These are phyloP conservation scores for Zostera marina DNA, from an alignment of 116 monocot species.

Conservation along the genomic window DNA sequence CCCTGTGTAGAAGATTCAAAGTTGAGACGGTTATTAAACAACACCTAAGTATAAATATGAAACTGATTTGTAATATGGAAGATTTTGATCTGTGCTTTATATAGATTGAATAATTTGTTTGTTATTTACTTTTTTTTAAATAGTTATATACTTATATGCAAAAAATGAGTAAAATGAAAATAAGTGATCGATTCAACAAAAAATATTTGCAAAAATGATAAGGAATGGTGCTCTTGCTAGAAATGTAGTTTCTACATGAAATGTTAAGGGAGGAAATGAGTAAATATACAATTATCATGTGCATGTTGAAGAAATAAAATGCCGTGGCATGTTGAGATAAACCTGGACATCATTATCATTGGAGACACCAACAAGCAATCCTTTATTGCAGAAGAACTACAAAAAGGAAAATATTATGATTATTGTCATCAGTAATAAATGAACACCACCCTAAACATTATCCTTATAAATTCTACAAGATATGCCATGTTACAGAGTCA, in stretches of 20 bases:
- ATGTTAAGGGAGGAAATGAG: neutral
- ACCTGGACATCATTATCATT: constrained; percentile 99
- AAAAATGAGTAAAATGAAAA: neutral
- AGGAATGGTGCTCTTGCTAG: neutral
- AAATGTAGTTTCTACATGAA: neutral
- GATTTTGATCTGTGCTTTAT: neutral
- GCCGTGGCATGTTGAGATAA: neutral
- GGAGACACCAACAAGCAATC: constrained; percentile 62
- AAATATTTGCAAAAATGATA: neutral
- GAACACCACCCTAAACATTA: neutral
- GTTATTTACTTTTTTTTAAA: too few relatives aligned
- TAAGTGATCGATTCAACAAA: neutral
- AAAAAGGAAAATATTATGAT: constrained; percentile 9
- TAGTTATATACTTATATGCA: too few relatives aligned
- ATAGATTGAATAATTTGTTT: too few relatives aligned
- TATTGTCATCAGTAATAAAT: neutral
- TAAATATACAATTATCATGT: neutral
- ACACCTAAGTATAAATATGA: neutral
- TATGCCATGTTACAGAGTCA: too few relatives aligned
- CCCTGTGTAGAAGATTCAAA: too few relatives aligned
- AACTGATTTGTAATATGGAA: neutral
- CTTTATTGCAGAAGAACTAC: constrained; percentile 88
- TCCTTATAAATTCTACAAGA: too few relatives aligned
- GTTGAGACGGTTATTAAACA: neutral
- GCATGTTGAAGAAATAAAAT: neutral